A percentile compares a stretch with the other conserved stretches of the same genome.
phyloP scores from a whole-genome alignment of 2,329 filamentous ascomycete genomes.

The Botryosphaeria dothidea region DNA sequence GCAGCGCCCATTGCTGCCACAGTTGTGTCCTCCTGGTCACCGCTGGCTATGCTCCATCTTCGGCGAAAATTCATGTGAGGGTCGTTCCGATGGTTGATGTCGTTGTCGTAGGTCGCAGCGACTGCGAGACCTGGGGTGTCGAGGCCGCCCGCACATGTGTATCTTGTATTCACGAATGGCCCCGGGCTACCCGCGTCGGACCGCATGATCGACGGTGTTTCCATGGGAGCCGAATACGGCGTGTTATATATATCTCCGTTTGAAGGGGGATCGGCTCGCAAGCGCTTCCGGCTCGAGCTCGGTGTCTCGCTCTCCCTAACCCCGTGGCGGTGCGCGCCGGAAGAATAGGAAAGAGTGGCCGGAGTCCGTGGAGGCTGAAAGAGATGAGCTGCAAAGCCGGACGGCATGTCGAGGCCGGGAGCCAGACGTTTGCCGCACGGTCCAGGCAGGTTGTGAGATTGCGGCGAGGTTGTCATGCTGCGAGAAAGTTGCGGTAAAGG shows the following conservation, averaged over 20 bases:
- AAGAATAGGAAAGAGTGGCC: conserved; percentile 5
- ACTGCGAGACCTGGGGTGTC: conserved; percentile 46
- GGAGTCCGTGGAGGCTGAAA: conserved; percentile 17
- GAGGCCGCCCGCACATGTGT: conserved; percentile 52
- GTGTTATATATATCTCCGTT: conserved; percentile 18
- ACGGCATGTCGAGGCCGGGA: conserved; percentile 12
- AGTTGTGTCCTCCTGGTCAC: conserved; percentile 9
- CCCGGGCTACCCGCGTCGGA: conserved; percentile 38
- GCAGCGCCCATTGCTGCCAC: background rate
- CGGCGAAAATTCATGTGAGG: conserved; percentile 30
- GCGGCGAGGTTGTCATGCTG: conserved; percentile 7
- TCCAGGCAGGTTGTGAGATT: conserved; percentile 15
- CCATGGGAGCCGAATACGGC: conserved; percentile 13
- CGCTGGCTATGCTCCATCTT: conserved; percentile 27
- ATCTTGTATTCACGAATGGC: conserved; percentile 53
- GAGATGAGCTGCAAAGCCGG: conserved; percentile 13
- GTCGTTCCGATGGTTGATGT: conserved; percentile 34
- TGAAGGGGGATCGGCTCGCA: conserved; percentile 18
- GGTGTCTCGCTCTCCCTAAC: background rate
- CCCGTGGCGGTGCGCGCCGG: conserved; percentile 13
- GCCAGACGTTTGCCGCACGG: conserved; percentile 18
- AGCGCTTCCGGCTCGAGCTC: conserved; percentile 20
- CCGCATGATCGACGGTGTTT: conserved; percentile 15
- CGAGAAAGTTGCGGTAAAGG: conserved; percentile 10
- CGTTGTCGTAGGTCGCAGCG: conserved; percentile 41